These are phyloP conservation scores for Trichoderma sp. DNA, from an alignment of 2,329 filamentous ascomycete species.

Conservation along the genomic window DNA sequence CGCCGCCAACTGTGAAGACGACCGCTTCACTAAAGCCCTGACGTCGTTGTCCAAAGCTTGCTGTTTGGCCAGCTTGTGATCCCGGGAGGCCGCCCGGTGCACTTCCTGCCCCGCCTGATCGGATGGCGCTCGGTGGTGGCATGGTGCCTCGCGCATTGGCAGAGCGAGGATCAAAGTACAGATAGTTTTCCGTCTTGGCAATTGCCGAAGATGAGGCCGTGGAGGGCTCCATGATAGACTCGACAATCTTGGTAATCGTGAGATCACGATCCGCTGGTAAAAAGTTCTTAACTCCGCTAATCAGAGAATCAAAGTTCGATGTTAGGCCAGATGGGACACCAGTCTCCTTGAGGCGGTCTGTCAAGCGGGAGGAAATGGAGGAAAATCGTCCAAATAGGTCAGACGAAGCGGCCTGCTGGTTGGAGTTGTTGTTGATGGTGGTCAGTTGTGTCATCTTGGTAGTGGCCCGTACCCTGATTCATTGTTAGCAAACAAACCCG, in stretches of 20 bases:
- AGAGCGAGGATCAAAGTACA: slow-evolving; percentile 94
- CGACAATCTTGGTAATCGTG: slow-evolving; percentile 95
- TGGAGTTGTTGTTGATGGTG: slow-evolving; percentile 74
- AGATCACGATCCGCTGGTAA: slow-evolving; percentile 93
- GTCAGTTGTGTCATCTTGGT: slow-evolving; percentile 98
- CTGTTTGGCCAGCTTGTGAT: slow-evolving; percentile 62
- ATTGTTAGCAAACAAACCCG: slow-evolving; percentile 25
- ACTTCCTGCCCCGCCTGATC: slow-evolving; percentile 40
- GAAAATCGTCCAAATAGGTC: slow-evolving; percentile 93
- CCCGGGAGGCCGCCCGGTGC: slow-evolving; percentile 52
- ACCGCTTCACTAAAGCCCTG: slow-evolving; percentile 89
- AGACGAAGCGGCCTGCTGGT: slow-evolving; percentile 58
- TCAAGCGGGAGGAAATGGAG: slow-evolving; percentile 84
- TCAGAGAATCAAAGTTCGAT: slow-evolving; percentile 87
- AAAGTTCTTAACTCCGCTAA: slow-evolving; percentile 97
- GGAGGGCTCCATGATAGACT: slow-evolving; percentile 95
- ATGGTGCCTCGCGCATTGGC: slow-evolving; percentile 90
- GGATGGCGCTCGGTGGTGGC: slow-evolving; percentile 69
- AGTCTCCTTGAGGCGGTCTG: slow-evolving; percentile 89
- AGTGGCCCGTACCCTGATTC: slow-evolving; percentile 74
- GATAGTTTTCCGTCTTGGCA: slow-evolving; percentile 91
- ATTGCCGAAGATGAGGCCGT: slow-evolving; percentile 88
- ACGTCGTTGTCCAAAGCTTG: slow-evolving; percentile 84
- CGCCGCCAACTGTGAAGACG: slow-evolving; percentile 92
- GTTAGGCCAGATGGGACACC: slow-evolving; percentile 66